A percentile compares a stretch with the other conserved stretches of the same genome.
Conservation (phyloP, 192 early-diverging fungal species). For the Spizellomyces punctatus region DNA sequence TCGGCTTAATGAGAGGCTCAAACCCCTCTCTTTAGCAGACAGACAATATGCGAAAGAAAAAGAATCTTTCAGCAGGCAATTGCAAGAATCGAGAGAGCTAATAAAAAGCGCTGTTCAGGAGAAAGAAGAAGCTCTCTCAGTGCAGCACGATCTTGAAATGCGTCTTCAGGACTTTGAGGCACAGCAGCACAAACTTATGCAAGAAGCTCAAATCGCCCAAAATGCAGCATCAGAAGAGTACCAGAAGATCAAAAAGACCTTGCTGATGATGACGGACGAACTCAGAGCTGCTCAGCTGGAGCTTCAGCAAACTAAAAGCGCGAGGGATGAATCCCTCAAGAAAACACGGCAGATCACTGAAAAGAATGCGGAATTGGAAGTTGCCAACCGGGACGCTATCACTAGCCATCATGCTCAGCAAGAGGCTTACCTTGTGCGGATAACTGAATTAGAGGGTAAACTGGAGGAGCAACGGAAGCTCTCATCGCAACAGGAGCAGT, state of each 20-base stretch:
- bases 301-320: neutral
- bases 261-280: neutral
- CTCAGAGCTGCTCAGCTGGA: neutral
- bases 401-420: conserved; percentile 1
- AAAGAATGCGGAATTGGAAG: neutral
- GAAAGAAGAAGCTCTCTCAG: neutral
- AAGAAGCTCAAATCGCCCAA: neutral
- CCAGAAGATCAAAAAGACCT: neutral
- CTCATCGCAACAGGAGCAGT: too few species aligned
- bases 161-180: neutral
- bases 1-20: neutral
- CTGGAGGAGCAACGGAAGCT: neutral
- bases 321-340: neutral
- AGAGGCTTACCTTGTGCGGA: neutral
- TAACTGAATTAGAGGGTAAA: neutral
- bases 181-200: neutral
- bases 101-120: neutral
- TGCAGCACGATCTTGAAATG: too few species aligned
- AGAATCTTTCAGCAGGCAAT: neutral
- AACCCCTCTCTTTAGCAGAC: neutral
- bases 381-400: neutral
- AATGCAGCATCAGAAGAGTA: neutral
- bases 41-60: neutral
- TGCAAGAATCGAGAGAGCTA: neutral
- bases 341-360: neutral